phyloP scores from a whole-genome alignment of 352 stramenopile genomes.

The Phytophthora brassicae region DNA sequence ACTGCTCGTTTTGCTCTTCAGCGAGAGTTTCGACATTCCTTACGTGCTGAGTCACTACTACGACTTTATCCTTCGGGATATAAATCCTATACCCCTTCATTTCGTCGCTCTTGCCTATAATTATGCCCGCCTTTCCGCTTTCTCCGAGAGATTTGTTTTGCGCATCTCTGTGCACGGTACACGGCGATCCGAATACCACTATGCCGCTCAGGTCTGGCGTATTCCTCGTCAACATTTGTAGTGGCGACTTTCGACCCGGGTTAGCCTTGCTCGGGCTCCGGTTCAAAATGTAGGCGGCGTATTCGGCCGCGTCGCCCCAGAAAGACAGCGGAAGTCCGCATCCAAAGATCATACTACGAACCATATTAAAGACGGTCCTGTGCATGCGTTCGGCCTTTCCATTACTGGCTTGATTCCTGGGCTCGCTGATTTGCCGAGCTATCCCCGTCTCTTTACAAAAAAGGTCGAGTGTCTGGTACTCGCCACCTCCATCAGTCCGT shows the following conservation, averaged over 20 bases:
- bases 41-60: slow-evolving; percentile 3
- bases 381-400: too few species aligned
- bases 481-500: too few species aligned
- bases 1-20: neutral
- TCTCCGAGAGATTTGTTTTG: too few species aligned
- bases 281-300: neutral
- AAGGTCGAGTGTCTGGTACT: too few species aligned
- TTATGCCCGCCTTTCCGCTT: slow-evolving; percentile 9
- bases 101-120: slow-evolving; percentile 16
- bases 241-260: neutral
- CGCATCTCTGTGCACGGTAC: slow-evolving; percentile 8
- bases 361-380: neutral
- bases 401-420: too few species aligned
- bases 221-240: neutral
- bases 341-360: too few species aligned
- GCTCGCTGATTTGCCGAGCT: too few species aligned
- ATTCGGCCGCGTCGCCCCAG: too few species aligned
- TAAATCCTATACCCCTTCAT: slow-evolving; percentile 18
- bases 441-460: too few species aligned
- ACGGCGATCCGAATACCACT: slow-evolving; percentile 13
- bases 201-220: too few species aligned
- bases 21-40: slow-evolving; percentile 6
- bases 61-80: slow-evolving; percentile 4
- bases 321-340: too few species aligned
- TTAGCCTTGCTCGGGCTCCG: neutral